phyloP scores from a whole-genome alignment of 1,284 basidiomycete genomes.

The Boletellus sp. region DNA sequence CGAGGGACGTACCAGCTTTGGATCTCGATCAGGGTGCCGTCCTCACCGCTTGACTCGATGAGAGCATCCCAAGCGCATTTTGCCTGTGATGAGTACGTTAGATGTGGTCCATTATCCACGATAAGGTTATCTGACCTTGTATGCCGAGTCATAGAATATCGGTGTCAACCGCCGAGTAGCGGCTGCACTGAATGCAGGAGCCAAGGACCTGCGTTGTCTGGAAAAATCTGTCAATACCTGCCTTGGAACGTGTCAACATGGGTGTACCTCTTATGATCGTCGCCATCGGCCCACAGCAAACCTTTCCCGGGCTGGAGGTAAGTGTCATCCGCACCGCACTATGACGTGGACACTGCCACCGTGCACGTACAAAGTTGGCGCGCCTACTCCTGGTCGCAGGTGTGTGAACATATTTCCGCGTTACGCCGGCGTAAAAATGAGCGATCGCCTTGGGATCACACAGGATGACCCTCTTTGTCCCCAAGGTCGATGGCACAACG shows the following conservation, averaged over 20 bases:
- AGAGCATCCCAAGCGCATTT: conserved; percentile 49
- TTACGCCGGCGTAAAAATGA: conserved; percentile 38
- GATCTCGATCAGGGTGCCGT: conserved; percentile 44
- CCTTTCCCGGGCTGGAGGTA: conserved; percentile 14
- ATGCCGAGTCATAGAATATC: conserved; percentile 25
- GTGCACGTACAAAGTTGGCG: conserved; percentile 41
- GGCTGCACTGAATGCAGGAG: not conserved
- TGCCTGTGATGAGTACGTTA: conserved; percentile 25
- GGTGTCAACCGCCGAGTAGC: not conserved
- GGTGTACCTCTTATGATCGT: conserved; percentile 12
- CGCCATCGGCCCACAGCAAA: conserved; percentile 15
- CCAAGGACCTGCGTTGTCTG: conserved; percentile 36
- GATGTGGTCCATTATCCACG: not conserved
- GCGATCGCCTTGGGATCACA: conserved; percentile 37
- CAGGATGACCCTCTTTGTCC: conserved; percentile 33
- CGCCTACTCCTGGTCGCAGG: conserved; percentile 37
- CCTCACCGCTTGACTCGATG: conserved; percentile 36
- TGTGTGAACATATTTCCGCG: conserved; percentile 44
- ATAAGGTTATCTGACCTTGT: not conserved
- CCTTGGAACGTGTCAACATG: conserved; percentile 6
- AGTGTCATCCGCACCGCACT: not conserved
- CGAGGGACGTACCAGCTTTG: conserved; percentile 29
- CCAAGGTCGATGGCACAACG: conserved; percentile 40
- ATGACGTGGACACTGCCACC: not conserved
- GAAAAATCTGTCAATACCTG: not conserved